These are phyloP conservation scores for Hippophae rhamnoides DNA, from an alignment of 306 rosid genomes.

Conservation along the genomic window DNA sequence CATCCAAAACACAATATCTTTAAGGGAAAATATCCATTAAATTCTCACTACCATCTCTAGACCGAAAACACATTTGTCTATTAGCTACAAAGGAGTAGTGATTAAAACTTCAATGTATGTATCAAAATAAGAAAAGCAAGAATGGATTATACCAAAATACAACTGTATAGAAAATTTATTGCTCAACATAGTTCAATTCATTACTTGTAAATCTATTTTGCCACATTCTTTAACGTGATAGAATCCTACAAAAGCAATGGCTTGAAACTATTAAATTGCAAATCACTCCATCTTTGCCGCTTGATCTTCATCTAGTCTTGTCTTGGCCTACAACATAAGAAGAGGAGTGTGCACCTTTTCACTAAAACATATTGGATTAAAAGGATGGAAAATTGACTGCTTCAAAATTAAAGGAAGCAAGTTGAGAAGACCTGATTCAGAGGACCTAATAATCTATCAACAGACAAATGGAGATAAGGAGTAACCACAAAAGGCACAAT, in stretches of 20 bases:
- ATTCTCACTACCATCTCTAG: no score
- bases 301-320: slow-evolving; percentile 68
- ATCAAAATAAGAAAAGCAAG: neutral
- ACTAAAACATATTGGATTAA: slow-evolving; percentile 1
- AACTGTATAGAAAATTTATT: neutral
- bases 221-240: slow-evolving; percentile 16
- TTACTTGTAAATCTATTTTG: slow-evolving; percentile 7
- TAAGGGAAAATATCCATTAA: no score
- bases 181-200: slow-evolving; percentile 6
- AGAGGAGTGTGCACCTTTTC: slow-evolving; percentile 15
- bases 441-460: no score
- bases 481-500: neutral
- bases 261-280: slow-evolving; percentile 29
- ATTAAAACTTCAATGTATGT: no score
- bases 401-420: neutral
- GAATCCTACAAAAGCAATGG: slow-evolving; percentile 15
- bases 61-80: no score
- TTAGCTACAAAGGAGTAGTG: neutral
- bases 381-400: neutral
- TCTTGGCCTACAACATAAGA: slow-evolving; percentile 54
- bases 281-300: slow-evolving; percentile 53
- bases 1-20: no score
- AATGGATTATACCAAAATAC: slow-evolving; percentile 15
- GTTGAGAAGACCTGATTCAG: neutral
- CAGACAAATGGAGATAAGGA: neutral